Conservation (phyloP, 2,329 filamentous ascomycete species). For the Arthroderma sp. region DNA sequence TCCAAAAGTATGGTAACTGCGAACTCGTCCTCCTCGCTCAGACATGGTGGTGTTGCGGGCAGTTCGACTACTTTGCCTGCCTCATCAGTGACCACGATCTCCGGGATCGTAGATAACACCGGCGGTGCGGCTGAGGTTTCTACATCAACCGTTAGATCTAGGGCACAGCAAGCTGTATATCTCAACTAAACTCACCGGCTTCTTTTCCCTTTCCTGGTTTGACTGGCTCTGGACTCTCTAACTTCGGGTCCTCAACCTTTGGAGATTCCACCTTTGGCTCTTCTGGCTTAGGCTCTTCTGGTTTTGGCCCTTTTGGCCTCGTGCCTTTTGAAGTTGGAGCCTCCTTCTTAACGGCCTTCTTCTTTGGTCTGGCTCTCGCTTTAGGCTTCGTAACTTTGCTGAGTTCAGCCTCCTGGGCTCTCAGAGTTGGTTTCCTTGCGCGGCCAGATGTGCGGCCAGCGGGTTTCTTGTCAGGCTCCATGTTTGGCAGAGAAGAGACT, state of each 20-base stretch:
- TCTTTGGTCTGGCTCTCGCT: constrained; percentile 3
- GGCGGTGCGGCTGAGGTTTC: not conserved
- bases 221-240: constrained; percentile 10
- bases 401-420: constrained; percentile 21
- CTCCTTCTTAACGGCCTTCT: not conserved
- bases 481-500: not conserved
- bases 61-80: not conserved
- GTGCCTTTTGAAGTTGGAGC: not conserved
- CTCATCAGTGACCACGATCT: not conserved
- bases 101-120: not conserved
- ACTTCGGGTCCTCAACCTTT: constrained; percentile 8
- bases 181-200: not conserved
- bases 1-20: constrained; percentile 15
- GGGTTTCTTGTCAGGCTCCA: not conserved
- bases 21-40: constrained; percentile 13
- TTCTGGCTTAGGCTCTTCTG: constrained; percentile 8
- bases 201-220: not conserved
- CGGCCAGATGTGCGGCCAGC: constrained; percentile 19
- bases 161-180: not conserved
- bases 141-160: not conserved
- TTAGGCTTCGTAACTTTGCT: constrained; percentile 6
- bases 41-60: constrained; percentile 1
- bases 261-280: constrained; percentile 9
- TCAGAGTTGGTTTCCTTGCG: constrained; percentile 22
- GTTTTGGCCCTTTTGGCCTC: constrained; percentile 1